Evolutionary conservation across 1,284 basidiomycete species (phyloP).

Genomic region (Pyrrhoderma noxium): DNA sequence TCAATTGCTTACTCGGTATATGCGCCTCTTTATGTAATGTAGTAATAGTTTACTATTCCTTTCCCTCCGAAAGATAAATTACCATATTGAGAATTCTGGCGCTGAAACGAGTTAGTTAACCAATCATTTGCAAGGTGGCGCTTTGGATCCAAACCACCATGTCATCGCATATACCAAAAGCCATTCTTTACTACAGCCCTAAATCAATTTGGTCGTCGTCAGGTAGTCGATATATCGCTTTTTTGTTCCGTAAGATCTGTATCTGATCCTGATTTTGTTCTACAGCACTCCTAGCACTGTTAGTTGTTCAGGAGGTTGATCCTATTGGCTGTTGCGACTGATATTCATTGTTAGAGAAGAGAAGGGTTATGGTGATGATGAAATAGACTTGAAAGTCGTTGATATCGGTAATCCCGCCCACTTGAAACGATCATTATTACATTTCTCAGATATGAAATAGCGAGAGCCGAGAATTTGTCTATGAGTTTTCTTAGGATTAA

Average conservation of each 20-base stretch:
- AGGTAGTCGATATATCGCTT: constrained; percentile 36
- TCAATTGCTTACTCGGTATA: constrained; percentile 1
- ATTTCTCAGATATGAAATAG: constrained; percentile 28
- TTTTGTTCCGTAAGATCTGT: not conserved
- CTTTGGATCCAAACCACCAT: constrained; percentile 17
- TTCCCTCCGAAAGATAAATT: too few relatives aligned
- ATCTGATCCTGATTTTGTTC: not conserved
- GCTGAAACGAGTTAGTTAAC: too few relatives aligned
- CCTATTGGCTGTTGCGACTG: constrained; percentile 11
- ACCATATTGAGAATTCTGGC: too few relatives aligned
- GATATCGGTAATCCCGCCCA: constrained; percentile 42
- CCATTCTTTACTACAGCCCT: constrained; percentile 50
- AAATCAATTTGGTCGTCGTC: constrained; percentile 54
- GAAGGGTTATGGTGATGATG: constrained; percentile 67
- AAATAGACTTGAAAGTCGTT: constrained; percentile 55
- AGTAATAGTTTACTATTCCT: too few relatives aligned
- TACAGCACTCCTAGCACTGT: constrained; percentile 24
- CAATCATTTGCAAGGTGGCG: too few relatives aligned
- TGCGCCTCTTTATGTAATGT: too few relatives aligned
- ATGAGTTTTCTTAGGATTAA: constrained; percentile 70
- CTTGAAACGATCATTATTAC: not conserved
- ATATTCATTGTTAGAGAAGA: constrained; percentile 41
- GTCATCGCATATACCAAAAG: constrained; percentile 39
- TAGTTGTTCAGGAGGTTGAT: constrained; percentile 12
- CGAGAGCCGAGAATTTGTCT: constrained; percentile 60